Evolutionary conservation across 2,329 filamentous ascomycete species (phyloP).

Genomic region (Xylariaceae sp.): DNA sequence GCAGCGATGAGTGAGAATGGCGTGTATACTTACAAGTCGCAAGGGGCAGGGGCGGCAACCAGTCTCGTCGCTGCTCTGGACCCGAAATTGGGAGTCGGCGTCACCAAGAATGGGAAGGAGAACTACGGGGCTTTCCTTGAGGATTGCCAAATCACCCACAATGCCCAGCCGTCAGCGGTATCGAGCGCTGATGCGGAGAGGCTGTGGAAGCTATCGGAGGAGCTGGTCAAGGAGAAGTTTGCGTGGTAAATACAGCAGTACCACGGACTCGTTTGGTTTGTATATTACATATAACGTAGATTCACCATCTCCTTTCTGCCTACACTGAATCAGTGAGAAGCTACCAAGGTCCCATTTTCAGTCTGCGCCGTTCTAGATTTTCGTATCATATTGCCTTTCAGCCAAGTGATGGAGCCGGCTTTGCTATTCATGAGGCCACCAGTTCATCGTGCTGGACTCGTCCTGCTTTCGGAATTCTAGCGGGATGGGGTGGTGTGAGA

Average conservation of each 20-base stretch:
- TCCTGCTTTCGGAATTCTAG: no score
- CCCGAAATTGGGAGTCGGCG: slow-evolving; percentile 15
- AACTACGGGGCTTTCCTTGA: slow-evolving; percentile 27
- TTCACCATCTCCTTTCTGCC: no score
- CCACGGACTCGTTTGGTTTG: no score
- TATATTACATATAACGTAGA: no score
- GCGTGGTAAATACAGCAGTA: slow-evolving; percentile 24
- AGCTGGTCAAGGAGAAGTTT: slow-evolving; percentile 31
- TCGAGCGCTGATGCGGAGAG: slow-evolving; percentile 29
- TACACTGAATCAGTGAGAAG: no score
- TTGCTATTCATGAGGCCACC: no score
- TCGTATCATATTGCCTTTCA: no score
- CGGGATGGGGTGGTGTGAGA: no score
- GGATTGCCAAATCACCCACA: slow-evolving; percentile 30
- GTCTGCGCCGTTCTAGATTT: no score
- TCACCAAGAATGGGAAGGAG: slow-evolving; percentile 23
- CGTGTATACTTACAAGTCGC: slow-evolving; percentile 7
- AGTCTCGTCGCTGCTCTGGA: slow-evolving; percentile 29
- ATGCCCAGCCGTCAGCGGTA: slow-evolving; percentile 15
- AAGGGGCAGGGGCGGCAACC: slow-evolving; percentile 22
- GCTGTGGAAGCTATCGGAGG: slow-evolving; percentile 32
- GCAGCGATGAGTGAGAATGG: slow-evolving; percentile 2
- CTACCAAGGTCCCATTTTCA: no score
- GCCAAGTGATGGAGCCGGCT: no score
- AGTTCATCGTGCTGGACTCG: no score